Conservation (phyloP, 768 basidiomycete species). For the Kwoniella bestiolae region DNA sequence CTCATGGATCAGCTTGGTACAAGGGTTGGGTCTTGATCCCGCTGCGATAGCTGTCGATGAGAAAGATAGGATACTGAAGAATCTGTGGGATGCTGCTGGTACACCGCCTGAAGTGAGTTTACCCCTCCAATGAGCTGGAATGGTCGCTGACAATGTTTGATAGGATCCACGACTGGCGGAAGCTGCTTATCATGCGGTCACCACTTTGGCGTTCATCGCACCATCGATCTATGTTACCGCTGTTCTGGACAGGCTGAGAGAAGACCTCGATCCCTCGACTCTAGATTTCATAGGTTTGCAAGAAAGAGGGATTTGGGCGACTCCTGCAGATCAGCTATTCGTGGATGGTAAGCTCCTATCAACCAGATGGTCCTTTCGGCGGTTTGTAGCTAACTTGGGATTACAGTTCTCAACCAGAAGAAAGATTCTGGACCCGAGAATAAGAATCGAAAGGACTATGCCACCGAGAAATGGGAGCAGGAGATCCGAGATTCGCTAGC, state of each 20-base stretch:
- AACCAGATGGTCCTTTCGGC: not conserved
- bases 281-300: conserved; percentile 70
- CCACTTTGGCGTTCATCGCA: conserved; percentile 79
- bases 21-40: conserved; percentile 71
- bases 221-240: conserved; percentile 71
- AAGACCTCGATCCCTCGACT: conserved; percentile 67
- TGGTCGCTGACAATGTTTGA: too few species aligned
- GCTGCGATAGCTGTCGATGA: conserved; percentile 62
- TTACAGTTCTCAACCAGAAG: conserved; percentile 70
- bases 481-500: conserved; percentile 86
- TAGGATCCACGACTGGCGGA: conserved; percentile 49
- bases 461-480: conserved; percentile 92
- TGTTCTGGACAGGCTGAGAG: conserved; percentile 69
- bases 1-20: conserved; percentile 82
- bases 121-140: conserved; percentile 14
- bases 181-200: conserved; percentile 74
- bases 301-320: conserved; percentile 83
- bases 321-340: conserved; percentile 78
- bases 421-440: conserved; percentile 62
- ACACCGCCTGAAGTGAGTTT: conserved; percentile 41
- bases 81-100: conserved; percentile 33
- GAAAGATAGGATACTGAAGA: conserved; percentile 39
- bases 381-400: conserved; percentile 26
- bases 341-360: conserved; percentile 69
- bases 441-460: conserved; percentile 81